A percentile compares a stretch with the other conserved stretches of the same genome.
Conservation (phyloP, 164 flowering plant species). For the Malania oleifera region DNA sequence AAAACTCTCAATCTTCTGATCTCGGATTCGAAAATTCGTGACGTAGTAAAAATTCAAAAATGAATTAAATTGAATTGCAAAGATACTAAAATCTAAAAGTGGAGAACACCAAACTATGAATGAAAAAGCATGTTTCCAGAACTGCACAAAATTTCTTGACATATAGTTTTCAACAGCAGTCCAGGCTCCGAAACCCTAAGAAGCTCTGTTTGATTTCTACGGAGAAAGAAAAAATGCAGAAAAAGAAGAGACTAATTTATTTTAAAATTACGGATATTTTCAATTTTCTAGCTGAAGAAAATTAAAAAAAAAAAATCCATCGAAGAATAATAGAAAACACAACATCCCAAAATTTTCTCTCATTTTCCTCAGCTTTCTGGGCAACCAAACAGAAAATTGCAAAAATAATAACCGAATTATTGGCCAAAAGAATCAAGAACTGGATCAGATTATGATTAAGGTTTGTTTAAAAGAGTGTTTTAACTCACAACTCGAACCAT, state of each 20-base stretch:
- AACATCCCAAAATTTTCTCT: neutral
- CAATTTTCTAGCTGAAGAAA: too few species aligned
- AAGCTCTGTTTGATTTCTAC: too few species aligned
- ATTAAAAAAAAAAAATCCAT: too few species aligned
- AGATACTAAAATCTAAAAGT: neutral
- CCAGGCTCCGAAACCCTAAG: neutral
- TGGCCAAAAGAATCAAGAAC: neutral
- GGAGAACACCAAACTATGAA: neutral
- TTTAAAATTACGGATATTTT: too few species aligned
- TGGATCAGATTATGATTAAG: neutral
- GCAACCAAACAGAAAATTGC: neutral
- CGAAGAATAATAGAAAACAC: too few species aligned
- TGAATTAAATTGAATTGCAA: neutral
- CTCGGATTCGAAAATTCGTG: too few species aligned
- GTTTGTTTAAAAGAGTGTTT: neutral
- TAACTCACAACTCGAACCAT: constrained; percentile 91
- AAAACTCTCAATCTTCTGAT: too few species aligned
- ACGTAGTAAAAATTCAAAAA: too few species aligned
- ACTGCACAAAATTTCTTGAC: neutral
- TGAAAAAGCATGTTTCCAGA: neutral
- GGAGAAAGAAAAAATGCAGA: too few species aligned
- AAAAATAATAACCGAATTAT: neutral
- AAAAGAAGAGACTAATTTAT: too few species aligned
- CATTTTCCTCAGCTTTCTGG: neutral
- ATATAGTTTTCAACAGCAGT: neutral